Percentiles rank a stretch among this genome's conserved stretches.
Conservation (phyloP, 768 basidiomycete species). For the Psilocybe azurescens region DNA sequence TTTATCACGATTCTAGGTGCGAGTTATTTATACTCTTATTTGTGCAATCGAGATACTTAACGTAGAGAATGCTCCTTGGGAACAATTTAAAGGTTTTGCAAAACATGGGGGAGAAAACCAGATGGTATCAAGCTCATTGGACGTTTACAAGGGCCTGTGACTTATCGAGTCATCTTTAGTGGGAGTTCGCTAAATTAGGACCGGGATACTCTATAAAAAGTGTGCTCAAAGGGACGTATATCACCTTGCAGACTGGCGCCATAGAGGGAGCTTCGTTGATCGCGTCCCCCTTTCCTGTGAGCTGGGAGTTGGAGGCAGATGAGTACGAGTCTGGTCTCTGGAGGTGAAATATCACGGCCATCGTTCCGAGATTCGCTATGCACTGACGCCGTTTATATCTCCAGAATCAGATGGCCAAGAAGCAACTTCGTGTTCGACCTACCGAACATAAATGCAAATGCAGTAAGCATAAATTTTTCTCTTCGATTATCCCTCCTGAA, state of each 20-base stretch:
- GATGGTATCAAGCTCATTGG: constrained; percentile 21
- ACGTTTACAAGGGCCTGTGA: neutral
- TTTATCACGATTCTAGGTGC: constrained; percentile 20
- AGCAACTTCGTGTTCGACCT: constrained; percentile 26
- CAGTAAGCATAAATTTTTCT: neutral
- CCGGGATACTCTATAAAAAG: constrained; percentile 36
- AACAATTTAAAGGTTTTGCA: constrained; percentile 4
- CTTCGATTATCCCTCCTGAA: too few relatives aligned
- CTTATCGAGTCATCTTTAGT: constrained; percentile 21
- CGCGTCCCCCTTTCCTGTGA: constrained; percentile 33
- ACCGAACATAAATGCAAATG: constrained; percentile 14
- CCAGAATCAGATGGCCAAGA: constrained; percentile 32
- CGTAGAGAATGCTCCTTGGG: too few relatives aligned
- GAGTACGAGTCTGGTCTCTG: constrained; percentile 26
- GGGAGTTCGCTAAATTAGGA: constrained; percentile 34
- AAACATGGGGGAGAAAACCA: constrained; percentile 34
- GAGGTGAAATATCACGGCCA: constrained; percentile 17
- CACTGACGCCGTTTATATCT: neutral
- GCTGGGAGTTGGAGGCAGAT: constrained; percentile 33
- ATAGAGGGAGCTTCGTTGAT: constrained; percentile 23
- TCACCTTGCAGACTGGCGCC: constrained; percentile 32
- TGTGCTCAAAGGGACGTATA: constrained; percentile 28
- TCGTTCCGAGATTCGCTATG: too few relatives aligned
- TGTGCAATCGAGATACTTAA: neutral
- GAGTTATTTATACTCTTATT: neutral